Conservation (phyloP, 169 alveolate species). For the Cryptosporidium parvum region DNA sequence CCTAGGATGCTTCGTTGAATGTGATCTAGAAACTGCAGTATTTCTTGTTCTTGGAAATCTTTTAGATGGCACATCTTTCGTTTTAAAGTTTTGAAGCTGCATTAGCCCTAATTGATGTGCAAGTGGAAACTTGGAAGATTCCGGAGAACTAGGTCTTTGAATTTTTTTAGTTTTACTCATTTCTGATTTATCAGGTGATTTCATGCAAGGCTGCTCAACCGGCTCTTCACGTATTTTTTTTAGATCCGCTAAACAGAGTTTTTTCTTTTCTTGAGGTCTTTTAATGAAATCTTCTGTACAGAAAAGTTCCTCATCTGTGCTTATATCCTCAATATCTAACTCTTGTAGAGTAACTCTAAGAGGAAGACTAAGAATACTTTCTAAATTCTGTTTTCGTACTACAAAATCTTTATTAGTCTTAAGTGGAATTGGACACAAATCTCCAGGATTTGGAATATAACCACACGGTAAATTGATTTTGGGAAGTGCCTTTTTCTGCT, state of each 20-base stretch:
- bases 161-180: no score
- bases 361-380: not conserved
- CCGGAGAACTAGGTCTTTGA: no score
- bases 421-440: not conserved
- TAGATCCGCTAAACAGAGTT: not conserved
- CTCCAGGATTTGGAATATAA: constrained; percentile 9
- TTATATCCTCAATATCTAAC: constrained; percentile 2
- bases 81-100: no score
- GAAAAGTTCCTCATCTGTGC: constrained; percentile 13
- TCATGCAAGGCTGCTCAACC: not conserved
- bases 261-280: not conserved
- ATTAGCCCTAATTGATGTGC: no score
- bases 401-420: not conserved
- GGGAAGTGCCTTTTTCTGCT: not conserved
- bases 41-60: not conserved
- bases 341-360: not conserved
- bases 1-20: not conserved
- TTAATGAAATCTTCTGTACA: not conserved
- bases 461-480: not conserved
- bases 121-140: no score
- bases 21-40: not conserved
- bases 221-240: not conserved
- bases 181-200: not conserved
- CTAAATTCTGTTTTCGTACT: not conserved
- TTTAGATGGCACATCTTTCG: not conserved